These are phyloP conservation scores for Suaeda aralocaspica DNA, from an alignment of 148 eudicot genomes.

Conservation along the genomic window DNA sequence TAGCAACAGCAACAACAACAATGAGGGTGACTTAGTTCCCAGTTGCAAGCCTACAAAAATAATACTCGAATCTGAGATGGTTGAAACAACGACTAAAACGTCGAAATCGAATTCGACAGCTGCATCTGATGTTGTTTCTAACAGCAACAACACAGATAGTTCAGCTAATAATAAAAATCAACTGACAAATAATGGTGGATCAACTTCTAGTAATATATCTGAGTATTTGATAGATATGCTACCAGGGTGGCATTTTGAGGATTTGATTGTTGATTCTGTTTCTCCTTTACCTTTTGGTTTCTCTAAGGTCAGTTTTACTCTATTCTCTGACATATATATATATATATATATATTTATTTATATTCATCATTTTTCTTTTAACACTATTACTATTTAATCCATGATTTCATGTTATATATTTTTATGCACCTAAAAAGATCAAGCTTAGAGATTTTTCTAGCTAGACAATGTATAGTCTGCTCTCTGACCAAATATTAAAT, in stretches of 20 bases:
- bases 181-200: slow-evolving; percentile 19
- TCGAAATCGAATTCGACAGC: background rate
- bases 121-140: background rate
- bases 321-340: no score
- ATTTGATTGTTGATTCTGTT: slow-evolving; percentile 47
- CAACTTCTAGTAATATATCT: slow-evolving; percentile 48
- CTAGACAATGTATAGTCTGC: no score
- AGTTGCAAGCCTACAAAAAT: slow-evolving; percentile 27
- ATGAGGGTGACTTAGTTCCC: slow-evolving; percentile 31
- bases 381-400: no score
- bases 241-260: slow-evolving; percentile 89
- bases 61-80: background rate
- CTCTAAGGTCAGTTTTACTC: slow-evolving; percentile 36
- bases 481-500: no score
- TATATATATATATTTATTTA: no score
- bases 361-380: no score
- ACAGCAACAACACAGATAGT: background rate
- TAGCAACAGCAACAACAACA: background rate
- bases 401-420: no score
- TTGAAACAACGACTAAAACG: background rate
- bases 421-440: no score
- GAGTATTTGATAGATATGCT: slow-evolving; percentile 69
- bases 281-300: slow-evolving; percentile 31
- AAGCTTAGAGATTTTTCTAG: no score
- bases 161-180: slow-evolving; percentile 14